Percentiles rank a stretch among this genome's conserved stretches.
These are phyloP conservation scores for Arabidopsis thaliana DNA, from an alignment of 345 rosid genomes.

Conservation along the genomic window TAIR10.1 NC_003074.8:19476001-19476500, in stretches of 20 bases:
- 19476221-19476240: neutral
- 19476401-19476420: neutral
- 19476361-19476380: neutral
- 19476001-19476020: neutral
- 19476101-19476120: neutral
- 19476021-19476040: neutral
- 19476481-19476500: neutral
- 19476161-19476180: neutral
- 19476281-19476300: neutral
- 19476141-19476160: conserved; percentile 2
- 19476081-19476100: neutral
- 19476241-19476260: neutral
- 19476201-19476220: too few species aligned
- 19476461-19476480: neutral
- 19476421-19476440: neutral
- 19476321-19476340: neutral
- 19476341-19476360: neutral
- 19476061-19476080: conserved; percentile 1
- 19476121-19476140: neutral
- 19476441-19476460: too few species aligned
- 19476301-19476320: neutral
- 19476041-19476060: conserved; percentile 16
- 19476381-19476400: neutral
- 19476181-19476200: too few species aligned
- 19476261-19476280: neutral